These are phyloP conservation scores for Suillus decipiens DNA, from an alignment of 768 basidiomycete species.

Conservation along the genomic window DNA sequence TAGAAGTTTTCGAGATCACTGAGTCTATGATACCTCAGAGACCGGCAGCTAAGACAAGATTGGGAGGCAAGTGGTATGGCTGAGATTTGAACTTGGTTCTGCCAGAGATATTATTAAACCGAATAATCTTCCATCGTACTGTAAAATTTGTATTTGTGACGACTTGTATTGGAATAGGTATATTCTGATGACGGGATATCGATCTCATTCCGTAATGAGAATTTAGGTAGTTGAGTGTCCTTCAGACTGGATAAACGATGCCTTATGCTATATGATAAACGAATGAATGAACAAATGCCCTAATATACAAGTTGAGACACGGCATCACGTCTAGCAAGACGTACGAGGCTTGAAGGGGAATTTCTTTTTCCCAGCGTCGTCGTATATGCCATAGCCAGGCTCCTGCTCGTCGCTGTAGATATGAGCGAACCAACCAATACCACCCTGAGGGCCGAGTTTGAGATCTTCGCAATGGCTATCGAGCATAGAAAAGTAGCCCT, in stretches of 20 bases:
- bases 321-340: conserved; percentile 44
- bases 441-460: conserved; percentile 58
- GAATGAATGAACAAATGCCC: neutral
- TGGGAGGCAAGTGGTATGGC: conserved; percentile 76
- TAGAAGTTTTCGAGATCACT: conserved; percentile 80
- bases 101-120: neutral
- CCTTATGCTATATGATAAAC: neutral
- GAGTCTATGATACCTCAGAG: conserved; percentile 77
- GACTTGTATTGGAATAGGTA: neutral
- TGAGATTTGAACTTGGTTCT: conserved; percentile 25
- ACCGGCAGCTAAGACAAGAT: conserved; percentile 52
- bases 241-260: neutral
- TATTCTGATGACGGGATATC: neutral
- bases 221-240: neutral
- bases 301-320: neutral
- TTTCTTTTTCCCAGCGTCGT: conserved; percentile 49
- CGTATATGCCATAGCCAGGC: conserved; percentile 73
- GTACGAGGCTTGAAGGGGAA: conserved; percentile 67
- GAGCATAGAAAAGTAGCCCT: conserved; percentile 66
- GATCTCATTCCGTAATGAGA: neutral
- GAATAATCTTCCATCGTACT: neutral
- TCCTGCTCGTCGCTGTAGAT: conserved; percentile 68
- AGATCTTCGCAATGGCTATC: conserved; percentile 64
- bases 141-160: neutral
- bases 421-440: conserved; percentile 82